Conservation (phyloP, 169 alveolate species). For the Babesia ovis region DNA sequence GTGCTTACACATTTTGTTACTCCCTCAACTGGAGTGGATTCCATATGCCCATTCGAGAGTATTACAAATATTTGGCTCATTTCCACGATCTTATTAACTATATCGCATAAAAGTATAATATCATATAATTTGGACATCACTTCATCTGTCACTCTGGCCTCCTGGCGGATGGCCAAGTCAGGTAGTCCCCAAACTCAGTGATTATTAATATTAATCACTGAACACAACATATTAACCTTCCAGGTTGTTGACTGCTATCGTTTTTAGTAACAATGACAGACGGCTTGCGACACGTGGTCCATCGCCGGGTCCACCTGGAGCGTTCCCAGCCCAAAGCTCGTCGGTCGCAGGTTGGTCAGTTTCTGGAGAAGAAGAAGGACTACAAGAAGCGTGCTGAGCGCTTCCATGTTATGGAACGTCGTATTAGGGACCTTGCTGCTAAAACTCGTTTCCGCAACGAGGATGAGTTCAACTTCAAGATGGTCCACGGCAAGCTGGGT, state of each 20-base stretch:
- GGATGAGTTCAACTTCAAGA: constrained; percentile 64
- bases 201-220: too few species aligned
- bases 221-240: too few species aligned
- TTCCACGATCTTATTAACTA: too few species aligned
- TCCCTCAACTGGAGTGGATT: too few species aligned
- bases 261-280: constrained; percentile 22
- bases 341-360: constrained; percentile 37
- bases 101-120: too few species aligned
- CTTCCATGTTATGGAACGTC: constrained; percentile 50
- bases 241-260: background rate
- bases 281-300: constrained; percentile 64
- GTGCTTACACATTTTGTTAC: too few species aligned
- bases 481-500: constrained; percentile 53
- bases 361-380: constrained; percentile 65
- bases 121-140: too few species aligned
- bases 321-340: constrained; percentile 63
- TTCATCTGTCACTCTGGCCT: too few species aligned
- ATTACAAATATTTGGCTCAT: too few species aligned
- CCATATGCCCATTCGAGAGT: too few species aligned
- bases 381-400: constrained; percentile 65
- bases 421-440: constrained; percentile 41
- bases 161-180: too few species aligned
- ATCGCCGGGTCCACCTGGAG: constrained; percentile 67
- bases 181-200: too few species aligned
- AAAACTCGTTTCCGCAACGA: constrained; percentile 52